Percentiles rank a stretch among this genome's conserved stretches.
Evolutionary conservation across 371 early-diverging fungal genomes (phyloP).

Genomic region (Parasitella parasitica): DNA sequence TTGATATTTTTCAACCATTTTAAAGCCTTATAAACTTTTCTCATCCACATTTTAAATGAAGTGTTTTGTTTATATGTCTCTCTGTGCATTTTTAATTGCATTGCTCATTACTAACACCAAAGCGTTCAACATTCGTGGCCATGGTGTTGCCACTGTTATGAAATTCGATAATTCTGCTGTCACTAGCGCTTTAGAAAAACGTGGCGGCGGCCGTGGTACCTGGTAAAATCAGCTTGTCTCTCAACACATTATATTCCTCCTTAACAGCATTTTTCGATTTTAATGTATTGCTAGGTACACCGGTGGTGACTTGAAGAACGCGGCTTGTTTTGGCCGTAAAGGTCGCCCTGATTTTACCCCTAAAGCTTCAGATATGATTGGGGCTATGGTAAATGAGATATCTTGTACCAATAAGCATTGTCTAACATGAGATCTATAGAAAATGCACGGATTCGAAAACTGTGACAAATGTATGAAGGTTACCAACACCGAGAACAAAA

Average conservation of each 20-base stretch:
- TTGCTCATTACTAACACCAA: slow-evolving; percentile 15
- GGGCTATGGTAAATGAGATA: slow-evolving; percentile 55
- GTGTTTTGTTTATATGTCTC: slow-evolving; percentile 12
- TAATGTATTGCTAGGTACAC: slow-evolving; percentile 46
- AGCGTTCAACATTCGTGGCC: slow-evolving; percentile 23
- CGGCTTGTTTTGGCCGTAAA: slow-evolving; percentile 51
- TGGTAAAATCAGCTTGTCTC: slow-evolving; percentile 31
- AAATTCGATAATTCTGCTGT: slow-evolving; percentile 22
- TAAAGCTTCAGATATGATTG: slow-evolving; percentile 39
- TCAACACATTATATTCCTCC: neutral
- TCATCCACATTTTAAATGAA: slow-evolving; percentile 19
- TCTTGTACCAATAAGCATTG: no score
- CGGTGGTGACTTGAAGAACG: slow-evolving; percentile 47
- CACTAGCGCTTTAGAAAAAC: slow-evolving; percentile 21
- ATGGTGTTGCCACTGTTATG: slow-evolving; percentile 41
- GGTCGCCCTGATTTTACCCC: slow-evolving; percentile 43
- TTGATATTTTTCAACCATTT: no score
- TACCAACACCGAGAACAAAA: slow-evolving; percentile 40
- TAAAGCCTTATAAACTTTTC: neutral
- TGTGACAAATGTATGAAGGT: slow-evolving; percentile 57
- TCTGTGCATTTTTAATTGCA: slow-evolving; percentile 19
- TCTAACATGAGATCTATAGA: slow-evolving; percentile 18
- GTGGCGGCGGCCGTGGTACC: slow-evolving; percentile 44
- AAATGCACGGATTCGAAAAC: slow-evolving; percentile 46
- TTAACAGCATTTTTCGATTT: neutral